Base-by-base conservation (phyloP, 352 stramenopile genomes). In the Peronospora belbahrii region DNA sequence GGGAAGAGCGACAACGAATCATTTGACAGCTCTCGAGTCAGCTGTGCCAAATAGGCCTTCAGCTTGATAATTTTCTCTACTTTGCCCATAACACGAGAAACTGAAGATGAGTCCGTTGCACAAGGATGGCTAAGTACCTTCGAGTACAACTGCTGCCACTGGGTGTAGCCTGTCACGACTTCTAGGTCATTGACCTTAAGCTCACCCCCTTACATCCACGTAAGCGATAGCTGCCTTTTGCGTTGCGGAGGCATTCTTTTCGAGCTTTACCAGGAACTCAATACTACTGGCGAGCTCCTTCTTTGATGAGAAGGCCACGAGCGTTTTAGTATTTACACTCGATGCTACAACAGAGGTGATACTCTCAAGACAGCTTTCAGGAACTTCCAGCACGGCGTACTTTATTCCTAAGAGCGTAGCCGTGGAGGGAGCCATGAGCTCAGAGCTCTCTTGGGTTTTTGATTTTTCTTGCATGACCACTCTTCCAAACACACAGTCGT, bases 1-100 rank as follows among this genome's bases (percentile, higher is more conserved):
- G 95, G 95, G 55, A 98, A 98, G 11, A 98, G 74, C 36, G 87
- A 85, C 6, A 99, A 68, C 17, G 77, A 90, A 42, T 96, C 88
- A 52, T 93, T 94, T 19, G 78, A 90, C 4, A 90, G 42, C 55
- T 84, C 74, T 2, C 58, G 67, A 2, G 64, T 71, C 52, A 89
- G 61, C 1, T 70, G 68, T 11, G 62, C 34, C 23, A 89, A 43
- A 47, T 88, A 89, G 4, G 82, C 64, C 35, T 79, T 53, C 20
- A 92, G 58, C 47, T 87, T 88, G 40, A 70, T 83, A 30, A 83
- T 75, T 34, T 80, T 85, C 31, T 88, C 73, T 17, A 92, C 69
- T 54, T 86, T 83, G 9, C 49, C 34, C 51, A 85, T 68, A 34
- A 87, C 73, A 34, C 74, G 77, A 45, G 60, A 70, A 22, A 59